phyloP scores from a whole-genome alignment of 2,329 filamentous ascomycete genomes.

The Metarhizium rileyi region DNA sequence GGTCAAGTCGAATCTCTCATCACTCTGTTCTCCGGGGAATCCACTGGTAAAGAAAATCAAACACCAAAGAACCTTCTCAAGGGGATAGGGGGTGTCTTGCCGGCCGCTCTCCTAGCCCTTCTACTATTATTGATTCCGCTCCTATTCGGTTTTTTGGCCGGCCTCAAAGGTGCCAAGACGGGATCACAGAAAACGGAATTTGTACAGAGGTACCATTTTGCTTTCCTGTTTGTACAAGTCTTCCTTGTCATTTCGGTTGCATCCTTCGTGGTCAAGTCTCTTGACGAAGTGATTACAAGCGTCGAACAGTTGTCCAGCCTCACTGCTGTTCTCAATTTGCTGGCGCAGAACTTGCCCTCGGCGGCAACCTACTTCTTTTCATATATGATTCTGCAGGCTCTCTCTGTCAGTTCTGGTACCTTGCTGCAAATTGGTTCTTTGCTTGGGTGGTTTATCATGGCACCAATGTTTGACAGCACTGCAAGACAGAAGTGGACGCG shows the following conservation, averaged over 20 bases:
- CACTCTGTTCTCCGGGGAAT: too few relatives aligned
- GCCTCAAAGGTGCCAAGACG: slow-evolving; percentile 71
- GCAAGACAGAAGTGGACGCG: slow-evolving; percentile 72
- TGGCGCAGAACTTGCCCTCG: slow-evolving; percentile 73
- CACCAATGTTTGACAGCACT: slow-evolving; percentile 75
- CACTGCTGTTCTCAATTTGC: slow-evolving; percentile 54
- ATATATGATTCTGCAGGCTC: slow-evolving; percentile 91
- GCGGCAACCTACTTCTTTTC: slow-evolving; percentile 97
- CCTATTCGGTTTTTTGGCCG: slow-evolving; percentile 63
- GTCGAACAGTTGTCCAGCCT: slow-evolving; percentile 41
- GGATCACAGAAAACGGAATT: slow-evolving; percentile 67
- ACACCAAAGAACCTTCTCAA: slow-evolving; percentile 52
- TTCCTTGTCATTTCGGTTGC: slow-evolving; percentile 89
- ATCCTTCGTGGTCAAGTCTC: slow-evolving; percentile 55
- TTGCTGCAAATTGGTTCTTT: slow-evolving; percentile 76
- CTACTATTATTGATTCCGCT: slow-evolving; percentile 75
- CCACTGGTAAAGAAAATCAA: slow-evolving; percentile 40
- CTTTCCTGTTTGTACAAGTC: slow-evolving; percentile 87
- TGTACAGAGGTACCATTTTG: slow-evolving; percentile 90
- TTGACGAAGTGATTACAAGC: slow-evolving; percentile 52
- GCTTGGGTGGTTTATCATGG: slow-evolving; percentile 70
- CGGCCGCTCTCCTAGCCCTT: slow-evolving; percentile 64
- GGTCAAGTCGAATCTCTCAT: slow-evolving; percentile 69
- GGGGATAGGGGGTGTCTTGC: slow-evolving; percentile 74
- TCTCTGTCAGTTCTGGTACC: slow-evolving; percentile 83